These are phyloP conservation scores for Dactylis glomerata DNA, from an alignment of 176 grass and related monocot genomes.

Conservation along the genomic window DNA sequence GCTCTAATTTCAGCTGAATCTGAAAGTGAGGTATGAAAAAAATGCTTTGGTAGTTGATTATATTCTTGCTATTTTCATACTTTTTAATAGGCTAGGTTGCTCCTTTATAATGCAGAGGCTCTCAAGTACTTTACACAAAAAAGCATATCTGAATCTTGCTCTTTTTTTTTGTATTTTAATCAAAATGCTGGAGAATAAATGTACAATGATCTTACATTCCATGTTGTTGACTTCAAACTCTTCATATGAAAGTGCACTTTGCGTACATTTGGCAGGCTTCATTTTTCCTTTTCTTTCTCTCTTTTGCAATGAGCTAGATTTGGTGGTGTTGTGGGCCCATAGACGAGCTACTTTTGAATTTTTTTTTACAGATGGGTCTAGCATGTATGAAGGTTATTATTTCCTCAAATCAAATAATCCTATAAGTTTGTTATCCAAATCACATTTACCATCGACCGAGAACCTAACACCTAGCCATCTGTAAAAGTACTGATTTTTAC, in stretches of 20 bases:
- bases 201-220: not conserved
- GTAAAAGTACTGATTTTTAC: not conserved
- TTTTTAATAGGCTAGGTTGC: not conserved
- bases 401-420: not conserved
- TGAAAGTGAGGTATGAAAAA: constrained; percentile 56
- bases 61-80: not conserved
- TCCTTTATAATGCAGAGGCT: not conserved
- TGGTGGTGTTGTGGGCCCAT: not conserved
- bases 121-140: not conserved
- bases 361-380: not conserved
- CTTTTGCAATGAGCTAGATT: not conserved
- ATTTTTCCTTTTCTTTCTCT: not conserved
- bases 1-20: constrained; percentile 54
- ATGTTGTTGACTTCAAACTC: not conserved
- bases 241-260: not conserved
- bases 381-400: not conserved
- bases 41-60: not conserved
- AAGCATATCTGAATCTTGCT: not conserved
- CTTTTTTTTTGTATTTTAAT: too few relatives aligned
- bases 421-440: not conserved
- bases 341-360: not conserved
- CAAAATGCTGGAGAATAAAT: not conserved
- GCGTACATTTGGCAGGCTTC: not conserved
- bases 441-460: not conserved
- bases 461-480: not conserved